These are phyloP conservation scores for Talaromyces wortmannii DNA, from an alignment of 495 filamentous ascomycete genomes.

Conservation along the genomic window DNA sequence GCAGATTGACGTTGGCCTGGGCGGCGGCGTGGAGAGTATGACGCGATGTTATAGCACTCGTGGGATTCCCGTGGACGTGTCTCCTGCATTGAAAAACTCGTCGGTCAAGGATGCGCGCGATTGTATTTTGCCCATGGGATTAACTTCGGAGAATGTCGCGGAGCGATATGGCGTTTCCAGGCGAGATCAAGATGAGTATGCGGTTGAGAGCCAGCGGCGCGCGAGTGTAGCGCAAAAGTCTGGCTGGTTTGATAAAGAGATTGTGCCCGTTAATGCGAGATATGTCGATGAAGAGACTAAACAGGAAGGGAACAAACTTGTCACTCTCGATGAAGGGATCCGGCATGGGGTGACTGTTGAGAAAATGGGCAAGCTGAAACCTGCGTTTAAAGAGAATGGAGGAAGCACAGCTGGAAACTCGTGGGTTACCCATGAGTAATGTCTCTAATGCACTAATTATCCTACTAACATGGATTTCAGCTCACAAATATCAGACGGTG, in stretches of 20 bases:
- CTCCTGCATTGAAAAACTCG: slow-evolving; percentile 49
- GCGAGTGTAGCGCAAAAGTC: slow-evolving; percentile 76
- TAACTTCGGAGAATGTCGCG: slow-evolving; percentile 84
- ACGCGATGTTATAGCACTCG: slow-evolving; percentile 53
- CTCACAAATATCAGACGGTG: slow-evolving; percentile 40
- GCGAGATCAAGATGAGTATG: slow-evolving; percentile 67
- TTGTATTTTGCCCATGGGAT: slow-evolving; percentile 81
- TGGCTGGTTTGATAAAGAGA: slow-evolving; percentile 78
- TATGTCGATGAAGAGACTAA: slow-evolving; percentile 63
- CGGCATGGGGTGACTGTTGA: slow-evolving; percentile 76
- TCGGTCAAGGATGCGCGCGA: slow-evolving; percentile 61
- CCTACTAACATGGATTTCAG: too few species aligned
- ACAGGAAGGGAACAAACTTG: slow-evolving; percentile 56
- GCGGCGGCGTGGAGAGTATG: slow-evolving; percentile 79
- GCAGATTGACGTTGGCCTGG: slow-evolving; percentile 73
- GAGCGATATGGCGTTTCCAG: slow-evolving; percentile 70
- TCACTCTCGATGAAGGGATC: slow-evolving; percentile 77
- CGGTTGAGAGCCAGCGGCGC: slow-evolving; percentile 67
- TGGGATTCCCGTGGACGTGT: slow-evolving; percentile 64
- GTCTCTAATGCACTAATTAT: too few species aligned
- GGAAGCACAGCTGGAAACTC: slow-evolving; percentile 62
- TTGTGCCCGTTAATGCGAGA: slow-evolving; percentile 65
- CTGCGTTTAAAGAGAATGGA: slow-evolving; percentile 75
- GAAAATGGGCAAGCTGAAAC: slow-evolving; percentile 64
- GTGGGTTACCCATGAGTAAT: slow-evolving; percentile 8